Conservation (phyloP, 1,139 yeast genomes). For the Debaryomyces fabryi region DNA sequence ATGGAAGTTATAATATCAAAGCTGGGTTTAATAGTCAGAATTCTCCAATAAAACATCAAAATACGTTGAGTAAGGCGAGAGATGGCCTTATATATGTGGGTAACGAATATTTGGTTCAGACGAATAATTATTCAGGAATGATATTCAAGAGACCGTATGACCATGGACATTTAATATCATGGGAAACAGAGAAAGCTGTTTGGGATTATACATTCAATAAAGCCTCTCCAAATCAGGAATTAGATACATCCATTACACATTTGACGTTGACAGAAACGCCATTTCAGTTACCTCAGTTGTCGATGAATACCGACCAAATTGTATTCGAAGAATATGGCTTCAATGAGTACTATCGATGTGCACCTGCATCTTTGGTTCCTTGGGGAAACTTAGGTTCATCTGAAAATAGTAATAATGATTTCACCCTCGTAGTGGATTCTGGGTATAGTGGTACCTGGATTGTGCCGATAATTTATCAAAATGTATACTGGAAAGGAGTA, state of each 20-base stretch:
- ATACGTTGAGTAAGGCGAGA: constrained; percentile 72
- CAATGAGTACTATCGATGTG: constrained; percentile 60
- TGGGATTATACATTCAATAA: constrained; percentile 76
- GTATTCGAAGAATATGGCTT: constrained; percentile 94
- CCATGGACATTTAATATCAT: constrained; percentile 83
- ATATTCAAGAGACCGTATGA: constrained; percentile 82
- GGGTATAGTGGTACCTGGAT: constrained; percentile 91
- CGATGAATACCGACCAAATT: constrained; percentile 87
- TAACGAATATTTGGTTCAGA: constrained; percentile 58
- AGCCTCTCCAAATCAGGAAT: constrained; percentile 32
- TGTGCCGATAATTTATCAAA: constrained; percentile 80
- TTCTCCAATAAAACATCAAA: constrained; percentile 57
- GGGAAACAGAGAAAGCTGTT: constrained; percentile 90
- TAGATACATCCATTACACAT: constrained; percentile 52
- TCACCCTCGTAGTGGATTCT: constrained; percentile 79
- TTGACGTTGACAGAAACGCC: constrained; percentile 77
- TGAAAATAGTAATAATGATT: constrained; percentile 48
- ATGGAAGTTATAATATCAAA: constrained; percentile 85
- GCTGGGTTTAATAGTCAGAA: constrained; percentile 58
- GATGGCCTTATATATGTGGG: constrained; percentile 80
- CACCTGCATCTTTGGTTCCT: constrained; percentile 71
- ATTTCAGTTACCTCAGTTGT: constrained; percentile 77
- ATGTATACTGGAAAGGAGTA: constrained; percentile 77
- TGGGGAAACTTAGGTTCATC: constrained; percentile 41
- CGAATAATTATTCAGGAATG: constrained; percentile 77